Percentiles rank a stretch among this genome's conserved stretches.
Conservation (phyloP, 495 filamentous ascomycete species). For the Geoglossum glabrum region DNA sequence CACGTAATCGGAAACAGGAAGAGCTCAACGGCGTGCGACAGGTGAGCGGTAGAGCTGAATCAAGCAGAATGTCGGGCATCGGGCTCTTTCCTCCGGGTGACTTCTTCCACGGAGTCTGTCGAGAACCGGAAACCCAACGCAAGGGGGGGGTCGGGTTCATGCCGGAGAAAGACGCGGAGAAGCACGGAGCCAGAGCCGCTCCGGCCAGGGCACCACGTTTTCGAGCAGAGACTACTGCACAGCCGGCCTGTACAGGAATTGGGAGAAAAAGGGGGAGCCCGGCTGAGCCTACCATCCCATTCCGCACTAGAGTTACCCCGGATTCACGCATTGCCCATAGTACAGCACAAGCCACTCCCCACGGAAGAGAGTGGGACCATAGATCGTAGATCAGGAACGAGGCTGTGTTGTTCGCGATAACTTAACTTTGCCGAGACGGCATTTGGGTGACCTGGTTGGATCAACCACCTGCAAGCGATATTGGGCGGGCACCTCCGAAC, state of each 20-base stretch:
- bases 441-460: not conserved
- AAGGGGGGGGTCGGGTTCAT: not conserved
- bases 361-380: not conserved
- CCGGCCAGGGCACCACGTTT: not conserved
- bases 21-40: too few relatives aligned
- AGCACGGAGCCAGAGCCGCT: not conserved
- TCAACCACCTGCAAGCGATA: not conserved
- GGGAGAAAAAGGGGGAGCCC: not conserved
- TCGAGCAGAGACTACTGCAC: not conserved
- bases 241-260: not conserved
- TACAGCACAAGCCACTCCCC: not conserved
- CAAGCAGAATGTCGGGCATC: too few relatives aligned
- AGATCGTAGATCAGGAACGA: not conserved
- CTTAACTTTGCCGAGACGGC: not conserved
- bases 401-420: not conserved
- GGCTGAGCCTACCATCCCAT: not conserved
- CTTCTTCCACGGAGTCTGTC: too few relatives aligned
- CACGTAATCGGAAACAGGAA: too few relatives aligned
- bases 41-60: too few relatives aligned
- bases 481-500: not conserved
- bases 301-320: not conserved
- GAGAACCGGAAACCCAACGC: not conserved
- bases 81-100: too few relatives aligned
- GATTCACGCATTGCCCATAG: not conserved
- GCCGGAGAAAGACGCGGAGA: not conserved